Evolutionary conservation across 768 basidiomycete species (phyloP).

Genomic region (Favolaschia claudopus): DNA sequence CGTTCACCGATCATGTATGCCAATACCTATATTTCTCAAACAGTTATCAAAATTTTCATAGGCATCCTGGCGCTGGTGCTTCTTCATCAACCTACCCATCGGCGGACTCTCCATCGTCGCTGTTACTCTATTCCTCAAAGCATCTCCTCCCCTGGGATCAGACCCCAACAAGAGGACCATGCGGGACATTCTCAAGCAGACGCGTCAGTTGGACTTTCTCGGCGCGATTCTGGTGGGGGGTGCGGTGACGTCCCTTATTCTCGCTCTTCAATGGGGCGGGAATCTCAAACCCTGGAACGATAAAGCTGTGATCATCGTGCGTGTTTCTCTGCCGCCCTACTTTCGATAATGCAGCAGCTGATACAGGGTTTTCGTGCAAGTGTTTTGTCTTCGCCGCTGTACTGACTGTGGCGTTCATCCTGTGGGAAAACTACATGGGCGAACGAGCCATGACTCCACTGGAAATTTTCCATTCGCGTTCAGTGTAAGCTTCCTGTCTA

Average conservation of each 20-base stretch:
- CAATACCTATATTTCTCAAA: background rate
- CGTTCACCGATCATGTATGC: slow-evolving; percentile 29
- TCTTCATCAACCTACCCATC: slow-evolving; percentile 23
- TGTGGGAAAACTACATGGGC: slow-evolving; percentile 18
- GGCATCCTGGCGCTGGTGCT: background rate
- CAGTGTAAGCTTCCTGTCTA: background rate
- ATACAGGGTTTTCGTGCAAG: background rate
- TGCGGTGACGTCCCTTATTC: slow-evolving; percentile 42
- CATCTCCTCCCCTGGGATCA: slow-evolving; percentile 15
- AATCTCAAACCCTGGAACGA: slow-evolving; percentile 48
- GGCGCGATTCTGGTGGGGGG: slow-evolving; percentile 43
- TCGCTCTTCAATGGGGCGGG: slow-evolving; percentile 55
- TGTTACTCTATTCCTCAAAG: slow-evolving; percentile 11
- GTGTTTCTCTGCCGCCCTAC: slow-evolving; percentile 9
- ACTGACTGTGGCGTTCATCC: background rate
- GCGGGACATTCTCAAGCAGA: slow-evolving; percentile 17
- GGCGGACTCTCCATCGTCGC: slow-evolving; percentile 21
- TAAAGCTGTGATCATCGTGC: slow-evolving; percentile 14
- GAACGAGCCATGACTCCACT: slow-evolving; percentile 14
- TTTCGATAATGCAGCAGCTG: background rate
- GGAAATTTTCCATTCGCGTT: slow-evolving; percentile 9
- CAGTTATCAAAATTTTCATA: background rate
- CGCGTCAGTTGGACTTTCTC: slow-evolving; percentile 42
- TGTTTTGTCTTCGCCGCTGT: slow-evolving; percentile 15
- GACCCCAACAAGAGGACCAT: slow-evolving; percentile 2